Base-by-base conservation (phyloP, 202 grass and related monocot genomes). In the Saccharum hybrid region DNA sequence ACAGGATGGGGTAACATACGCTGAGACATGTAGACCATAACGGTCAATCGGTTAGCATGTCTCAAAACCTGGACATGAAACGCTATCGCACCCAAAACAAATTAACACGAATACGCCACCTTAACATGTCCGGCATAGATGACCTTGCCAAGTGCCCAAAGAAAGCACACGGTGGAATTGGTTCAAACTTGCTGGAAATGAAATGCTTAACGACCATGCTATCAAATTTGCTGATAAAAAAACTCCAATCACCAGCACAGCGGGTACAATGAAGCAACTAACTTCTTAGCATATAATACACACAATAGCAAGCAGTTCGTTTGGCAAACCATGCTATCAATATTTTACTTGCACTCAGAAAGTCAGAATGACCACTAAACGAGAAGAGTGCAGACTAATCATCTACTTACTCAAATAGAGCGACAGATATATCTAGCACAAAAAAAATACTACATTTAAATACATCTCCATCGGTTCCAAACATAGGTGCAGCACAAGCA, bases 361-460 rank as follows among this genome's bases (percentile, higher is more conserved):
- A 41, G 39, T 41, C 39, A 41, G 39, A 41, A 41, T 41, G 39
- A 46, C 36, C 0, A 73, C 10, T 71, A 73, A 36, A 66, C 21
- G 23, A 68, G 46, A 13, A 71, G 26, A 64, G 48, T 65, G 71
- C 41, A 49, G 60, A 66, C 63, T 49, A 66, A 66, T 28, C 76
- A 82, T 77, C 51, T 68, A 80, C 43, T 51, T 19, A 1, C 10
- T 5, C 14, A 26, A 48, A 86, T 37, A 64, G 14, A n/a, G 39
- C 26, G 11, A 73, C 80, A 80, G 43, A 69, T 75, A 75, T 75
- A 65, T 79, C 68, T 52, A 70, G 75, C 62, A 75, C 56, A 86
- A 81, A 72, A 86, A n/a, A 68, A 46, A 13, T 77, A 52, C 22
- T 77, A 77, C 68, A 77, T 16, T 77, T 77, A 82, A 68, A 48